A percentile compares a stretch with the other conserved stretches of the same genome.
Conservation (phyloP, 2,329 filamentous ascomycete species). For the Trichoderma atrobrunneum region DNA sequence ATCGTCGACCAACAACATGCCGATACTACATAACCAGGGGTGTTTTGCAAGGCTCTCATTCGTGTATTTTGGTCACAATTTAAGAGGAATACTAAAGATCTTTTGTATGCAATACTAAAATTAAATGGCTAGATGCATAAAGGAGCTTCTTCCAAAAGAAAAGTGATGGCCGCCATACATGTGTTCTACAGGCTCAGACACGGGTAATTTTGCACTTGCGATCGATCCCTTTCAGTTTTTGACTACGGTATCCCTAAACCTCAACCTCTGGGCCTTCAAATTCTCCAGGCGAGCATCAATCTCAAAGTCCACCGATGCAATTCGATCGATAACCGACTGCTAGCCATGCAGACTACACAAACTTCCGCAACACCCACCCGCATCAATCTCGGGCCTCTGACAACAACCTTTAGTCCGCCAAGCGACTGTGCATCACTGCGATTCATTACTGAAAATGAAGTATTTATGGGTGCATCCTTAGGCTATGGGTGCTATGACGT, state of each 20-base stretch:
- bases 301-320: background rate
- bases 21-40: background rate
- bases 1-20: background rate
- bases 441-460: background rate
- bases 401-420: background rate
- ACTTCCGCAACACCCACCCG: background rate
- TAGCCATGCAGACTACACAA: background rate
- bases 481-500: background rate
- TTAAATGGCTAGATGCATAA: background rate
- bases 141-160: background rate
- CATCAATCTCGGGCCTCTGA: background rate
- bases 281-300: background rate
- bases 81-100: background rate
- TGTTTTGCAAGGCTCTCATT: background rate
- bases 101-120: background rate
- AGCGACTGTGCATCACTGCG: background rate
- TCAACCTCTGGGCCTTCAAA: background rate
- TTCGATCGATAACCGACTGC: background rate
- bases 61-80: background rate
- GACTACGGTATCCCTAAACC: background rate
- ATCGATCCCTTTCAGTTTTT: background rate
- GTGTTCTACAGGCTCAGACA: background rate
- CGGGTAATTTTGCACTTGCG: background rate
- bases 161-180: background rate
- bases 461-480: background rate